phyloP scores from a whole-genome alignment of 148 eudicot species.

The Camellia lanceoleosa region DNA sequence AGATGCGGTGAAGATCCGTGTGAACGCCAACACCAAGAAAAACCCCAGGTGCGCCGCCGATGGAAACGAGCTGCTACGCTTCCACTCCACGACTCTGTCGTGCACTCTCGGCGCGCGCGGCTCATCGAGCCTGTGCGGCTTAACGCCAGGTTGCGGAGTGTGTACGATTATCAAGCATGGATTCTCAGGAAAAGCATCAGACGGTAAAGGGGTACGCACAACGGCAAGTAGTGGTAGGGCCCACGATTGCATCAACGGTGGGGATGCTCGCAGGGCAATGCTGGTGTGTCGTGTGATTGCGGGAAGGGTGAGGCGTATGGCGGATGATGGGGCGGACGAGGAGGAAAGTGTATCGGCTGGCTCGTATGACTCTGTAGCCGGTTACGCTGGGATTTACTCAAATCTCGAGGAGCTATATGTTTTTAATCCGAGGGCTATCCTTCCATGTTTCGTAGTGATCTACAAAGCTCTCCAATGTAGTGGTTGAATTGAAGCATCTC shows the following conservation, averaged over 20 bases:
- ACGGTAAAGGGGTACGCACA: conserved; percentile 57
- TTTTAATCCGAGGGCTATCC: conserved; percentile 72
- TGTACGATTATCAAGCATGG: conserved; percentile 85
- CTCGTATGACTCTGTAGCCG: conserved; percentile 71
- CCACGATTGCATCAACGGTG: conserved; percentile 53
- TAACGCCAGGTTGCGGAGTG: conserved; percentile 68
- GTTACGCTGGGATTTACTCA: conserved; percentile 59
- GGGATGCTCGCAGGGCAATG: conserved; percentile 67
- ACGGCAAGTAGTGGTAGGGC: conserved; percentile 93
- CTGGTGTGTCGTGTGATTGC: conserved; percentile 92
- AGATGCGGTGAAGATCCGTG: conserved; percentile 64
- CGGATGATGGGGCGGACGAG: conserved; percentile 36
- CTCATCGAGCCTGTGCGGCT: conserved; percentile 64
- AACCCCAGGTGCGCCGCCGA: conserved; percentile 95
- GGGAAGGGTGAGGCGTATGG: conserved; percentile 60
- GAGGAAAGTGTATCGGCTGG: conserved; percentile 25
- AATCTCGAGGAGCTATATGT: conserved; percentile 74
- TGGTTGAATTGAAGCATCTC: background rate
- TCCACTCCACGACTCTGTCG: conserved; percentile 62
- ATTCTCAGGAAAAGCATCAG: conserved; percentile 46
- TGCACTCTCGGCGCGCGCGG: conserved; percentile 86
- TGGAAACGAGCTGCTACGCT: conserved; percentile 87
- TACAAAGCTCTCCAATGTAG: conserved; percentile 53
- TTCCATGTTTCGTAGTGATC: conserved; percentile 93
- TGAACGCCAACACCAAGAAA: conserved; percentile 42